A percentile compares a stretch with the other conserved stretches of the same genome.
phyloP scores from a whole-genome alignment of 257 asterid genomes.

The Datura wrightii region DNA sequence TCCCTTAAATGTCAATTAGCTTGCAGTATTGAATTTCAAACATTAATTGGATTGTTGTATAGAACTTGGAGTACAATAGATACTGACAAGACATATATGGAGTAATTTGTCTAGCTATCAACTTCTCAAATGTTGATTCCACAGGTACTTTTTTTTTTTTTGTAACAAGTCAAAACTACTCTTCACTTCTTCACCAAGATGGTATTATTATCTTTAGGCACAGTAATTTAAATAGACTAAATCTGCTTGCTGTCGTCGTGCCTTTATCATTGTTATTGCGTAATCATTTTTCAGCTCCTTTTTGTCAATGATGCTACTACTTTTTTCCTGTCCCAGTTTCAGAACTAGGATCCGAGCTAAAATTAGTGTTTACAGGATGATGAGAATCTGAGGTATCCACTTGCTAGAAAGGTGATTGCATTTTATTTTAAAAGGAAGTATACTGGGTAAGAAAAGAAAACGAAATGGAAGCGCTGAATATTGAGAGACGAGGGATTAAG shows the following conservation, averaged over 20 bases:
- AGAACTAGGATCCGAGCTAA: not conserved
- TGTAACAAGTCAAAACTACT: not conserved
- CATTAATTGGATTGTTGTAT: not conserved
- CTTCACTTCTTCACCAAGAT: conserved; percentile 15
- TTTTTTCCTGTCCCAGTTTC: not conserved
- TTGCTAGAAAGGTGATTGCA: not conserved
- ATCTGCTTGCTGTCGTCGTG: not conserved
- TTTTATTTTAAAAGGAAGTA: not conserved
- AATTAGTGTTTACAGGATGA: not conserved
- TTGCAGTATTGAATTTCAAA: not conserved
- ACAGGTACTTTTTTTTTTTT: not conserved
- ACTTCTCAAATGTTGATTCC: not conserved
- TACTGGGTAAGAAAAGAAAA: not conserved
- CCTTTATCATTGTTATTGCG: not conserved
- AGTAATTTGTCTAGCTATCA: conserved; percentile 1
- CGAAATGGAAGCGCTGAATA: not conserved
- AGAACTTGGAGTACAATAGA: conserved; percentile 7
- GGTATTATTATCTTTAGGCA: not conserved
- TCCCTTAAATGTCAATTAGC: conserved; percentile 6
- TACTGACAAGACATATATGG: not conserved
- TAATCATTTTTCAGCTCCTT: not conserved
- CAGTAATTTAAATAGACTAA: not conserved
- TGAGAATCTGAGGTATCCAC: not conserved
- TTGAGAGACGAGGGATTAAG: not conserved
- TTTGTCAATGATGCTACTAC: not conserved